Evolutionary conservation across 805 yeast species (phyloP).

Genomic region (Hanseniaspora nectarophila): DNA sequence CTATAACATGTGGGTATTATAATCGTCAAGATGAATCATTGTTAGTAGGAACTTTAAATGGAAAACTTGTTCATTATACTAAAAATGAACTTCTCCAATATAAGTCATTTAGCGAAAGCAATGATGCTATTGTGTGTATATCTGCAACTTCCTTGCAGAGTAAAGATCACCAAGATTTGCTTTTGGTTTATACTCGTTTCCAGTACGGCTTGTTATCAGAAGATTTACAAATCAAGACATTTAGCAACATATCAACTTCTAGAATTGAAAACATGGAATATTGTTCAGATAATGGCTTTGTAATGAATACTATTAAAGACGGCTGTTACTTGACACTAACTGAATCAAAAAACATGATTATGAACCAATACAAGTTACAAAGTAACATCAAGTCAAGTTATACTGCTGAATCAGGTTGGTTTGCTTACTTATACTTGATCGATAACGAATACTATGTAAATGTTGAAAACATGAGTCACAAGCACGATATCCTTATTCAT

Average conservation of each 20-base stretch:
- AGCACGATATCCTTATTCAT: slow-evolving; percentile 29
- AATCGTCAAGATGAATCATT: not conserved
- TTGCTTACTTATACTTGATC: not conserved
- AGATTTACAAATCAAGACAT: not conserved
- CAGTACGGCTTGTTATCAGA: not conserved
- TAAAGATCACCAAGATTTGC: not conserved
- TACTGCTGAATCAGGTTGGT: not conserved
- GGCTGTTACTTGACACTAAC: not conserved
- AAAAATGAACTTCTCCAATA: not conserved
- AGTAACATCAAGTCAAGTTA: not conserved
- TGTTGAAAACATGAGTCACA: not conserved
- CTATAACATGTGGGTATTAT: not conserved
- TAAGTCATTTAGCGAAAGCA: not conserved
- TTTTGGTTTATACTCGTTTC: not conserved
- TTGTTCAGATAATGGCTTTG: slow-evolving; percentile 25
- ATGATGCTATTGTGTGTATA: not conserved
- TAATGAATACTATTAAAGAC: slow-evolving; percentile 52
- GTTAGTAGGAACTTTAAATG: slow-evolving; percentile 4
- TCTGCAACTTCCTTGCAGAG: not conserved
- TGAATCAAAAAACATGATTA: not conserved
- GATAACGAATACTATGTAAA: not conserved
- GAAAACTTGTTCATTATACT: not conserved
- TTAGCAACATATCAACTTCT: not conserved
- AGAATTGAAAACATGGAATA: slow-evolving; percentile 1
- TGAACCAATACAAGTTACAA: not conserved